phyloP scores from a whole-genome alignment of 345 rosid genomes.

The Eucalyptus erythrocorys region DNA sequence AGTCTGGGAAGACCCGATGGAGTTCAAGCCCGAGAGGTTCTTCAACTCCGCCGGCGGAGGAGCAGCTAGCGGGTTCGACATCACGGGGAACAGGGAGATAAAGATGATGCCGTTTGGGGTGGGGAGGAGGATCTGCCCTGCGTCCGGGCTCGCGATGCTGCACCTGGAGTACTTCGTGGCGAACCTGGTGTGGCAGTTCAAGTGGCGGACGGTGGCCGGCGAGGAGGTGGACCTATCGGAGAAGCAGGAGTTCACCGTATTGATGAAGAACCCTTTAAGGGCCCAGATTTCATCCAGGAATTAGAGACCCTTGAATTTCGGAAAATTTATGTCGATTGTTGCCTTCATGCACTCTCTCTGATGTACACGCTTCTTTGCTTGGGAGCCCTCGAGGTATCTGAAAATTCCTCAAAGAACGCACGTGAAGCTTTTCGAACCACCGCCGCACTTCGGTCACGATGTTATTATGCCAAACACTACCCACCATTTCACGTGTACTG shows the following conservation, averaged over 20 bases:
- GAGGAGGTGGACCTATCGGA: neutral
- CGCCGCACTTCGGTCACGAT: neutral
- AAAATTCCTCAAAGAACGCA: neutral
- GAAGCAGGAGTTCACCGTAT: neutral
- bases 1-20: conserved; percentile 3
- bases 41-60: neutral
- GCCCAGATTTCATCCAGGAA: neutral
- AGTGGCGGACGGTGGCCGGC: neutral
- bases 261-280: conserved; percentile 1
- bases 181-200: neutral
- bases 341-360: neutral
- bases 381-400: neutral
- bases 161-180: neutral
- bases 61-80: neutral
- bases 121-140: conserved; percentile 3
- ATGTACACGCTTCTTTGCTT: no score
- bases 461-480: neutral
- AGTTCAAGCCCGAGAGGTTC: neutral
- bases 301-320: neutral
- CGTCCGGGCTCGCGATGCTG: neutral
- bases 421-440: neutral
- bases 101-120: conserved; percentile 1
- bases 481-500: no score
- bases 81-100: neutral
- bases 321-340: neutral